phyloP scores from a whole-genome alignment of 1,139 yeast genomes.

The Wickerhamomyces sp. region DNA sequence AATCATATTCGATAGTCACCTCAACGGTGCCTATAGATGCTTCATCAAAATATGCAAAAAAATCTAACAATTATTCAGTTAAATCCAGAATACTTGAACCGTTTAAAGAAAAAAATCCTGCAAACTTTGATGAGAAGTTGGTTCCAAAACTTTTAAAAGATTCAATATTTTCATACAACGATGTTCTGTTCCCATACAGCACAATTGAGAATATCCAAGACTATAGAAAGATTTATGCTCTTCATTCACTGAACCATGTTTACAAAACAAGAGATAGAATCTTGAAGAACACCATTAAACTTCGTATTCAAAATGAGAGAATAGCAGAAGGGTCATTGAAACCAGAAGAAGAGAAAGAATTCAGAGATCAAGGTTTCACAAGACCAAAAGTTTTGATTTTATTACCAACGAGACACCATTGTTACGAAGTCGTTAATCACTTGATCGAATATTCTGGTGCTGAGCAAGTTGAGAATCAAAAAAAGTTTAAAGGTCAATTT shows the following conservation, averaged over 20 bases:
- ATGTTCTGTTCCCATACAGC: constrained; percentile 61
- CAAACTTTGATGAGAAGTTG: constrained; percentile 12
- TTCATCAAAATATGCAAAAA: constrained; percentile 9
- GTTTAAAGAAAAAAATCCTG: constrained; percentile 20
- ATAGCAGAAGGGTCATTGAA: constrained; percentile 35
- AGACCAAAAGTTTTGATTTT: constrained; percentile 83
- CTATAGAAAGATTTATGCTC: constrained; percentile 58
- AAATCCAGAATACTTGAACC: constrained; percentile 27
- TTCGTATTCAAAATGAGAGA: constrained; percentile 42
- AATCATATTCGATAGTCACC: constrained; percentile 10
- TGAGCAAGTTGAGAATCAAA: constrained; percentile 75
- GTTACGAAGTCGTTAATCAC: constrained; percentile 63
- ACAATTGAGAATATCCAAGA: constrained; percentile 37
- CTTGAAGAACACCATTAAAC: constrained; percentile 64
- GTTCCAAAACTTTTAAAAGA: constrained; percentile 38
- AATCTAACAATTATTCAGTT: constrained; percentile 27
- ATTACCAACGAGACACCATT: constrained; percentile 80
- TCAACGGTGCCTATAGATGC: constrained; percentile 17
- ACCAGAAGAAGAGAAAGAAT: constrained; percentile 49
- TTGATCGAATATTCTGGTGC: constrained; percentile 61
- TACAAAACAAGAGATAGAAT: constrained; percentile 82
- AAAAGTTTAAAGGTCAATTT: constrained; percentile 71
- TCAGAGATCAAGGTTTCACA: constrained; percentile 92
- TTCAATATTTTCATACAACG: constrained; percentile 71
- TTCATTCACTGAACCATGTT: constrained; percentile 80